Base-by-base conservation (phyloP, 23 red algal genomes). In the Agarophyton chilense region DNA sequence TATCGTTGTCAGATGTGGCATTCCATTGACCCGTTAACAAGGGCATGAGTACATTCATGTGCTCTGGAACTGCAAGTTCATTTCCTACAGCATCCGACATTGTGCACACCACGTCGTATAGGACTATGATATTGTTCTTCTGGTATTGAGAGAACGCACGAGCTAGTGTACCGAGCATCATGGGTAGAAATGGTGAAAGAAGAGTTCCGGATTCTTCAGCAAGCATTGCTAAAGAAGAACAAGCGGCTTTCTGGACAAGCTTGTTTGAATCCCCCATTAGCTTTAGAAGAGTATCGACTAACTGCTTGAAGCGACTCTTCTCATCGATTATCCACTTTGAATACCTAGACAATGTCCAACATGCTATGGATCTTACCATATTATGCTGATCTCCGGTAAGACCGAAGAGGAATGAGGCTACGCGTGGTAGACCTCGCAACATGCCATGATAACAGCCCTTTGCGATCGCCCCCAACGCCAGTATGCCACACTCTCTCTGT, bases 381-480 rank as follows among this genome's bases (percentile, higher is more conserved):
- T 81, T 78, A 65, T 96, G 80, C 18, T 40, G 25, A 86, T 96
- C 94, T 49, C 34, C 47, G 47, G 91, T 66, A 39, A 80, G 65
- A 22, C 68, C 47, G 33, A 91, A 33, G 36, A 96, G 71, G 72
- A 93, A 90, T n/a, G 89, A 72, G 74, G 87, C 65, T 33, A 93
- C 67, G 36, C 36, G 47, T 46, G 64, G 88, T 32, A 96, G 40
- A n/a, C 82, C 65, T 29, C 45, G 81, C 29, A 53, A 28, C 65
- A 96, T 93, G 14, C 89, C 94, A 31, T 88, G 45, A 41, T 77
- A 93, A 76, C 94, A 96, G 75, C 94, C 94, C 79, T 92, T 44
- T 52, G 94, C 89, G 42, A 92, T 88, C 21, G 94, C 94, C n/a
- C 94, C 94, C 31, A 96, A 82, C 31, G 94, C 94, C 17, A 96